These are phyloP conservation scores for Aspergillus sp. DNA, from an alignment of 2,329 filamentous ascomycete species.

Conservation along the genomic window DNA sequence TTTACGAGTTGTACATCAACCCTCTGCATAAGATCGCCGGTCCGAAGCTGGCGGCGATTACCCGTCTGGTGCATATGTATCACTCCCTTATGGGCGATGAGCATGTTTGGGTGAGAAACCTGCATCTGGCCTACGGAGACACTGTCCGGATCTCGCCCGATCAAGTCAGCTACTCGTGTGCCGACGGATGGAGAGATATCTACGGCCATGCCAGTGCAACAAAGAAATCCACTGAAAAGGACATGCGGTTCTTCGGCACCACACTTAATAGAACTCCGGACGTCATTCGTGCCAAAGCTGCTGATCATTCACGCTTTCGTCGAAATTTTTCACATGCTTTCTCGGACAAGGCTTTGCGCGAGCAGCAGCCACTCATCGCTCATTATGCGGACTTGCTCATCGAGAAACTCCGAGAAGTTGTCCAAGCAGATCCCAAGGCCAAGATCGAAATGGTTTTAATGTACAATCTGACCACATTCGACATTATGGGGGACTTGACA, in stretches of 20 bases:
- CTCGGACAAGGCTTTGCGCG: conserved; percentile 35
- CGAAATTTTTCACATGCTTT: conserved; percentile 38
- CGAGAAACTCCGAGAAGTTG: conserved; percentile 14
- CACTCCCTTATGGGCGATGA: conserved; percentile 9
- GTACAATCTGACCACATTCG: conserved; percentile 20
- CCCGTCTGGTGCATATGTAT: conserved; percentile 6
- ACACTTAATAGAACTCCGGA: conserved; percentile 25
- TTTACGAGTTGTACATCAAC: conserved; percentile 14
- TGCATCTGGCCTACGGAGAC: conserved; percentile 30
- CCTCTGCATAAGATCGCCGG: conserved; percentile 13
- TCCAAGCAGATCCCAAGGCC: not conserved
- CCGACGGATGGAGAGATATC: conserved; percentile 37
- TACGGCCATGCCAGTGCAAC: conserved; percentile 35
- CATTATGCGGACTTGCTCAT: conserved; percentile 33
- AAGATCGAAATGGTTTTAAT: conserved; percentile 7
- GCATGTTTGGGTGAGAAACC: conserved; percentile 17
- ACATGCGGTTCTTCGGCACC: conserved; percentile 24
- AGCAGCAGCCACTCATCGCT: conserved; percentile 37
- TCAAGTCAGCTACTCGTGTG: conserved; percentile 38
- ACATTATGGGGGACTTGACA: conserved; percentile 21
- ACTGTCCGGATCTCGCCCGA: conserved; percentile 44
- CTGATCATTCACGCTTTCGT: conserved; percentile 35
- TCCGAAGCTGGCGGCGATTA: conserved; percentile 9
- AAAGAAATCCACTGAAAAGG: conserved; percentile 26
- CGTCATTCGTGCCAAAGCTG: conserved; percentile 29